phyloP scores from a whole-genome alignment of 805 yeast genomes.

The Yarrowia sp. region DNA sequence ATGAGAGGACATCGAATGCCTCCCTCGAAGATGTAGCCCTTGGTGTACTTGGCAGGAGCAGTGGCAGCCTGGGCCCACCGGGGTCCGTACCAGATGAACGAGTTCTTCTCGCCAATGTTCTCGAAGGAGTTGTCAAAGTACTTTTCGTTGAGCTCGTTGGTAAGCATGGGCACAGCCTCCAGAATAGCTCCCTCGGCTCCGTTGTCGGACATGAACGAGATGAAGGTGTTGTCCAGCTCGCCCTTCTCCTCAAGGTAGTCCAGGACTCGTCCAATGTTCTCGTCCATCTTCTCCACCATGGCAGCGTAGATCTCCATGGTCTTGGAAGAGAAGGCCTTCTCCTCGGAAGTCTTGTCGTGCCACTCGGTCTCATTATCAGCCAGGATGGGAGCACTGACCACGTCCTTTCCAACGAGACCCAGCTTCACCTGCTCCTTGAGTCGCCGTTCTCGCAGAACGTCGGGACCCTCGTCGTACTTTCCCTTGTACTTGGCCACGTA shows the following conservation, averaged over 20 bases:
- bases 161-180: conserved; percentile 53
- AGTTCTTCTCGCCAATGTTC: conserved; percentile 49
- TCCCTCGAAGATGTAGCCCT: conserved; percentile 59
- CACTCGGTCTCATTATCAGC: conserved; percentile 39
- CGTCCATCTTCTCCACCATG: conserved; percentile 56
- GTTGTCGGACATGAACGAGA: conserved; percentile 59
- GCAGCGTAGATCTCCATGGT: conserved; percentile 60
- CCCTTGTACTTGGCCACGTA: conserved; percentile 49
- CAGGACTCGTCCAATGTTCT: conserved; percentile 50
- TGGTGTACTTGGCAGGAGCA: conserved; percentile 54
- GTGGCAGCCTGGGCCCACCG: conserved; percentile 67
- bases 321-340: conserved; percentile 42
- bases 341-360: conserved; percentile 44
- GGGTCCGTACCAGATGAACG: conserved; percentile 53
- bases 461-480: conserved; percentile 50
- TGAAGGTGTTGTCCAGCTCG: conserved; percentile 54
- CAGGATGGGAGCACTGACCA: conserved; percentile 39
- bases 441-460: conserved; percentile 43
- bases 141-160: conserved; percentile 36
- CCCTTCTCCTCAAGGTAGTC: conserved; percentile 44
- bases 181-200: conserved; percentile 62
- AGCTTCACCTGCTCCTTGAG: conserved; percentile 43
- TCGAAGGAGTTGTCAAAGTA: conserved; percentile 46
- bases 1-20: conserved; percentile 59
- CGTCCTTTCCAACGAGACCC: conserved; percentile 48